phyloP scores from a whole-genome alignment of 495 filamentous ascomycete genomes.

The Xylaria castorea region DNA sequence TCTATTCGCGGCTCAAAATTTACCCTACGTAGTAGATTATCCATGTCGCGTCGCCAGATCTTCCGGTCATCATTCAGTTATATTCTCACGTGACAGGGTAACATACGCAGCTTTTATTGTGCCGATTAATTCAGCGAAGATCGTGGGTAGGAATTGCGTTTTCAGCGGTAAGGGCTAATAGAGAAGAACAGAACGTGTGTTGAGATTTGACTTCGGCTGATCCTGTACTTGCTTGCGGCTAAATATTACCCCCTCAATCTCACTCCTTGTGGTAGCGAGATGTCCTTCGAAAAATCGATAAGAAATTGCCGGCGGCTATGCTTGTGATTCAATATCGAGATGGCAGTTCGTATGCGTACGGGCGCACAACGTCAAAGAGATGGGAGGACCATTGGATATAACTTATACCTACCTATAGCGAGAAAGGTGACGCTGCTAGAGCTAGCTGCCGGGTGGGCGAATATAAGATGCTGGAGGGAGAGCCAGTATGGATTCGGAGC shows the following conservation, averaged over 20 bases:
- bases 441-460: background rate
- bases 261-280: constrained; percentile 4
- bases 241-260: constrained; percentile 18
- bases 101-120: background rate
- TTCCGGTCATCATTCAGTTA: background rate
- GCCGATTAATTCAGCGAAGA: background rate
- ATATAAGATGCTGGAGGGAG: background rate
- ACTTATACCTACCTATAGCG: background rate
- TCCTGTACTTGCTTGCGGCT: constrained; percentile 12
- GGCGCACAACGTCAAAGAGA: background rate
- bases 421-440: background rate
- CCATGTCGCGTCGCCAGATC: background rate
- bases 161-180: background rate
- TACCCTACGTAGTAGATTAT: background rate
- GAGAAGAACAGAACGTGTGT: background rate
- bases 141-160: background rate
- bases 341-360: background rate
- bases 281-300: background rate
- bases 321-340: constrained; percentile 2
- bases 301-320: constrained; percentile 21
- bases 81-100: background rate
- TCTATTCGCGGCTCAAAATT: constrained; percentile 7
- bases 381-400: background rate
- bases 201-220: constrained; percentile 12
- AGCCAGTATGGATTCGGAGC: background rate